phyloP scores from a whole-genome alignment of 2,329 filamentous ascomycete species.

The Talaromyces sp. region DNA sequence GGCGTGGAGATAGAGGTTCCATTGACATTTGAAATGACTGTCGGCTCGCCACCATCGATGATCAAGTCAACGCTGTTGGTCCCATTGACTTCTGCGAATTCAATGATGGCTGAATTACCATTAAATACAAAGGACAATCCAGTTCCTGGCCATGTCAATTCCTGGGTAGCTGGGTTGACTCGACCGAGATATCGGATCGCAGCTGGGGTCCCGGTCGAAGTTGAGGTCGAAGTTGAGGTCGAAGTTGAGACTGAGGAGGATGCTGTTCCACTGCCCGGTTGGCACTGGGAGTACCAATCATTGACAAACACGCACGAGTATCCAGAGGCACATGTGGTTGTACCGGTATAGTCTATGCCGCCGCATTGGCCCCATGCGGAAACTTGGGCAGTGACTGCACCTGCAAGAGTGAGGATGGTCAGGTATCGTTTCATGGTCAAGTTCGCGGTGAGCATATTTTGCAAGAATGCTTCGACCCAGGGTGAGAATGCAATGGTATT shows the following conservation, averaged over 20 bases:
- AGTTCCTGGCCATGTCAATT: conserved; percentile 15
- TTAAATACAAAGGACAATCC: conserved; percentile 3
- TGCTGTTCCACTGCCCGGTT: neutral
- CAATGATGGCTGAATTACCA: conserved; percentile 3
- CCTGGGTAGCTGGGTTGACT: conserved; percentile 7
- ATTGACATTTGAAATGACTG: conserved; percentile 6
- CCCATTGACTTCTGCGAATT: neutral
- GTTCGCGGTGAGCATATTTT: neutral
- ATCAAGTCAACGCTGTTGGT: conserved; percentile 12
- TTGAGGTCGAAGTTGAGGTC: neutral
- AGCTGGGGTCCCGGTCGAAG: neutral
- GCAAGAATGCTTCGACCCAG: neutral
- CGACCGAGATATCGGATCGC: conserved; percentile 9
- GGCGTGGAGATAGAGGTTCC: conserved; percentile 6
- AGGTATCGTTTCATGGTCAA: conserved; percentile 3
- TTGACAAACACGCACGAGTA: conserved; percentile 1
- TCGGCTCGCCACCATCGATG: conserved; percentile 5
- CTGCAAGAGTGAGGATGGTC: neutral
- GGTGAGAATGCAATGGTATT: neutral
- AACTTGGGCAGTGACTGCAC: neutral
- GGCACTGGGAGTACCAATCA: conserved; percentile 4
- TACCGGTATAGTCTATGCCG: neutral
- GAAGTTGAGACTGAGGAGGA: neutral
- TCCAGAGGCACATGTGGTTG: neutral
- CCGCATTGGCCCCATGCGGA: conserved; percentile 1